phyloP scores from a whole-genome alignment of 108 stramenopile genomes.

The Nitzschia sp. region DNA sequence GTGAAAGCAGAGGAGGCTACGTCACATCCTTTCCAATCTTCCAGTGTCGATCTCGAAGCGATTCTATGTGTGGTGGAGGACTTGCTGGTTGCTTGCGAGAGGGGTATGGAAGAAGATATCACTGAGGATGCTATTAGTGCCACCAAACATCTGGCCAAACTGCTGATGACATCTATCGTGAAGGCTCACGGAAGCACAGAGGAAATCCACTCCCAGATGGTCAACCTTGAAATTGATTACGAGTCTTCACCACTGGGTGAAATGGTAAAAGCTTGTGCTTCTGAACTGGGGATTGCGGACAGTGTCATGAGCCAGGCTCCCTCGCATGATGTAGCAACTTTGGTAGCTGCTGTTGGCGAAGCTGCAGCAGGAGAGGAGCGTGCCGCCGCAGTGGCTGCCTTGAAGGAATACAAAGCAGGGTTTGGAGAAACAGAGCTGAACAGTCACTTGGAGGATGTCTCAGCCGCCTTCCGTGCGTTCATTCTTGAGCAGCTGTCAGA shows the following conservation, averaged over 20 bases:
- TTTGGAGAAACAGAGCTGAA: slow-evolving; percentile 62
- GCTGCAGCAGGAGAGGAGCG: slow-evolving; percentile 54
- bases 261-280: slow-evolving; percentile 22
- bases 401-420: slow-evolving; percentile 44
- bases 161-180: slow-evolving; percentile 28
- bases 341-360: slow-evolving; percentile 63
- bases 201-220: slow-evolving; percentile 21
- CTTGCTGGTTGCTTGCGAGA: slow-evolving; percentile 20
- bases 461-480: slow-evolving; percentile 58
- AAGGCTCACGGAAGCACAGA: slow-evolving; percentile 20
- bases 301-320: not conserved
- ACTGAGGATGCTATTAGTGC: slow-evolving; percentile 26
- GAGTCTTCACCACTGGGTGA: slow-evolving; percentile 26
- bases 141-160: slow-evolving; percentile 19
- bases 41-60: slow-evolving; percentile 54
- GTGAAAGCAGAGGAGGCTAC: slow-evolving; percentile 65
- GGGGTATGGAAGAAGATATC: slow-evolving; percentile 12
- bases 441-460: slow-evolving; percentile 60
- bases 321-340: slow-evolving; percentile 34
- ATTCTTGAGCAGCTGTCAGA: slow-evolving; percentile 52
- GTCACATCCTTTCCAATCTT: slow-evolving; percentile 31
- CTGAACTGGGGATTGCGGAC: slow-evolving; percentile 24
- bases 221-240: slow-evolving; percentile 37
- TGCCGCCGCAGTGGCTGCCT: slow-evolving; percentile 50
- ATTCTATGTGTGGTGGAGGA: slow-evolving; percentile 54